These are phyloP conservation scores for Corylus heterophylla DNA, from an alignment of 306 rosid genomes.

Conservation along the genomic window DNA sequence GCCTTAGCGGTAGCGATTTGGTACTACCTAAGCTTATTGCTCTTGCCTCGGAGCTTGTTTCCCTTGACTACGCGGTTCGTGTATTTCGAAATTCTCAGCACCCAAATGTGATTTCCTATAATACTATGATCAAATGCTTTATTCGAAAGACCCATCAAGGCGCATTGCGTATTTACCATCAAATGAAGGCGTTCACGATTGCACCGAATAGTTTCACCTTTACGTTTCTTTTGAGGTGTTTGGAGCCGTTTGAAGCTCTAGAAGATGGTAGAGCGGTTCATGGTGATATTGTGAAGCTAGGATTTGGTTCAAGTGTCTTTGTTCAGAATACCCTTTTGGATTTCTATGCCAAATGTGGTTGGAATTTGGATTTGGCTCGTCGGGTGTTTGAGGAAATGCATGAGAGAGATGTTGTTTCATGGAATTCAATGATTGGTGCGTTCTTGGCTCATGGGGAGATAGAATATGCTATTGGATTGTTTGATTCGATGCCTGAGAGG, in stretches of 20 bases:
- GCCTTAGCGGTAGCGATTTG: constrained; percentile 18
- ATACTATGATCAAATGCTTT: constrained; percentile 27
- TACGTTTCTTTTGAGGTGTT: constrained; percentile 30
- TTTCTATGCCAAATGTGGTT: constrained; percentile 28
- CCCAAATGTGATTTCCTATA: constrained; percentile 24
- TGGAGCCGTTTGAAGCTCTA: constrained; percentile 18
- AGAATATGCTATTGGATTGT: constrained; percentile 22
- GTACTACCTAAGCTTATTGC: constrained; percentile 26
- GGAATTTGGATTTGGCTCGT: constrained; percentile 15
- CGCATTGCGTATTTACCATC: constrained; percentile 23
- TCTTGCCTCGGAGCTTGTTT: constrained; percentile 29
- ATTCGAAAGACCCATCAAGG: constrained; percentile 14
- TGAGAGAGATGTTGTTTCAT: constrained; percentile 34
- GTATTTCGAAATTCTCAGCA: constrained; percentile 12
- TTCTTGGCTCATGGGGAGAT: constrained; percentile 21
- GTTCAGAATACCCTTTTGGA: constrained; percentile 37
- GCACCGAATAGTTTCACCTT: constrained; percentile 33
- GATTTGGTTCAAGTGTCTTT: constrained; percentile 30
- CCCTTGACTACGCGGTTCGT: constrained; percentile 19
- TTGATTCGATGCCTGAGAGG: constrained; percentile 25
- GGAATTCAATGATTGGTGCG: constrained; percentile 33
- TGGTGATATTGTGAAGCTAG: constrained; percentile 31
- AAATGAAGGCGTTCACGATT: constrained; percentile 17
- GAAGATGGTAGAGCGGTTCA: constrained; percentile 29
- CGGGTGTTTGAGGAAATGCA: constrained; percentile 37